A percentile compares a stretch with the other conserved stretches of the same genome.
Conservation (phyloP, 768 basidiomycete species). For the Infundibulicybe gibba region DNA sequence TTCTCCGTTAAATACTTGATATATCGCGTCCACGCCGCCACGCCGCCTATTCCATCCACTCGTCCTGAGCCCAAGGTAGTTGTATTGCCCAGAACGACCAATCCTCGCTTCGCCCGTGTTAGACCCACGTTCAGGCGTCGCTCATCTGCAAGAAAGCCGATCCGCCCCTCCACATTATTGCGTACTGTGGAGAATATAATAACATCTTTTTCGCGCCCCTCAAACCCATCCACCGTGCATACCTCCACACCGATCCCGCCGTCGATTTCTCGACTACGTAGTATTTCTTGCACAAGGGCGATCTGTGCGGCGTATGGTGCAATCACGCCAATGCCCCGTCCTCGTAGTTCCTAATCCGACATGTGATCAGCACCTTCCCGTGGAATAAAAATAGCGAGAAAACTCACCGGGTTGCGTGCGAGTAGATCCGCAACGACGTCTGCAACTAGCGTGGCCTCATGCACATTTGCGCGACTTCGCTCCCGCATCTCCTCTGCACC, state of each 20-base stretch:
- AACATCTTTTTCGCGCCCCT: conserved; percentile 90
- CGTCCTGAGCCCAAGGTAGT: conserved; percentile 55
- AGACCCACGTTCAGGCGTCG: conserved; percentile 87
- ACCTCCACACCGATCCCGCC: conserved; percentile 70
- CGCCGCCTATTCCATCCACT: conserved; percentile 30
- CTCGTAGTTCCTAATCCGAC: conserved; percentile 48
- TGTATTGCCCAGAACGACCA: conserved; percentile 77
- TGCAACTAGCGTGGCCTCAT: conserved; percentile 75
- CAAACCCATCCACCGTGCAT: conserved; percentile 93
- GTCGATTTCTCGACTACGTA: too few species aligned
- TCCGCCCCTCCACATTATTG: conserved; percentile 70
- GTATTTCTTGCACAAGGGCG: conserved; percentile 16
- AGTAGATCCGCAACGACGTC: conserved; percentile 82
- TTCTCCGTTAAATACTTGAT: conserved; percentile 49
- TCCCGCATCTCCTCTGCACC: conserved; percentile 65
- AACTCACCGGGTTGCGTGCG: conserved; percentile 63
- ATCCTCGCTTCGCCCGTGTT: conserved; percentile 82
- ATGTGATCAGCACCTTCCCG: conserved; percentile 4
- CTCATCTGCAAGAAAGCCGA: conserved; percentile 88
- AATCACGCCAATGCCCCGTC: conserved; percentile 86
- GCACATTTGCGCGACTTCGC: conserved; percentile 72
- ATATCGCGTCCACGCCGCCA: conserved; percentile 60
- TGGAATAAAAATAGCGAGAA: conserved; percentile 6
- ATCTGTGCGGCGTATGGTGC: conserved; percentile 92
- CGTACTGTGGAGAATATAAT: conserved; percentile 91